Evolutionary conservation across 2,329 filamentous ascomycete species (phyloP), one percentile per base, ranked within the genome.

Genomic region (Leptoxyphium fumago): DNA sequence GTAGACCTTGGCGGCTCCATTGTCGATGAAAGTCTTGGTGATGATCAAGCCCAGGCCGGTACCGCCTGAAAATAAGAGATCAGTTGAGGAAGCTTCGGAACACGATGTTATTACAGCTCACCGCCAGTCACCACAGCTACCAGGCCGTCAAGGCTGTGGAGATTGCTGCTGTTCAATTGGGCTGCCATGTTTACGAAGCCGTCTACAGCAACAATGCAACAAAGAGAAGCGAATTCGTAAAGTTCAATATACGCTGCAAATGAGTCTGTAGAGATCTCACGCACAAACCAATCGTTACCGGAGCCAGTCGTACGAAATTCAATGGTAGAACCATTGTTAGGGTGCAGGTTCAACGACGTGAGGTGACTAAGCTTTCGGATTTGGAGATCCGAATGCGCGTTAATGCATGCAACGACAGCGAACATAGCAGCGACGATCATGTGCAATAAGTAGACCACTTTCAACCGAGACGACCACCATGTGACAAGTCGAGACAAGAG

Each of bases 1-100:
- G 55, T 68, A 70, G 44, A 70, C 57, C 45, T 65, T 67, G 11
- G 32, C 11, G 2, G 60, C 53, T 5, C 66, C 49, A 55, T 64
- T 53, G 55, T 62, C 44, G 61, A 63, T 58, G n/a, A 70, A 59
- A 2, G 67, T 55, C 7, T 62, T 56, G 17, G 67, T 62, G 38
- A 69, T 52, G 41, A 60, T 58, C 14, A 57, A 46, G n/a, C 56
- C 56, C 1, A 59, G 41, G 7, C 57, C 56, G 21, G 52, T 57
- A 21, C 49, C 50, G 28, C 49, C 49, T 40, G 36, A 15, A 38
- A 29, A 4, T 29, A n/a, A 13, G 6, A 10, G 11, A 34, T 43
- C 10, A 26, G 13, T 36, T 29, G 4, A 26, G 21, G 28, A 29
- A 29, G 38, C 18, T 15, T 18, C 30, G 9, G 28, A 15, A 42